phyloP scores from a whole-genome alignment of 2,329 filamentous ascomycete genomes.

The Ceratocystis alfenasii region DNA sequence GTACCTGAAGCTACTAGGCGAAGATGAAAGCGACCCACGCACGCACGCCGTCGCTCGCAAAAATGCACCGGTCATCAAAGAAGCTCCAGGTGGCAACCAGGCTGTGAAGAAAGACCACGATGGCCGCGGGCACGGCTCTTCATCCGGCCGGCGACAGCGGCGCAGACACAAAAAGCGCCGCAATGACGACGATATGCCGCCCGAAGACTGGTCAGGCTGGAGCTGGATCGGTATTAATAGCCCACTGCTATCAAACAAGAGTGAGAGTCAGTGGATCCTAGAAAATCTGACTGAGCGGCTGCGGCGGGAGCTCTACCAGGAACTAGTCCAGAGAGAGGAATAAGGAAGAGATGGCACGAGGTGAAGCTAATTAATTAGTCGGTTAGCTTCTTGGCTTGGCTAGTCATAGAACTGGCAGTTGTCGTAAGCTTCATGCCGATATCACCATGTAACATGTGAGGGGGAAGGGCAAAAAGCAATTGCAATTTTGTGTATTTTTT shows the following conservation, averaged over 20 bases:
- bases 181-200: constrained; percentile 8
- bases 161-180: constrained; percentile 8
- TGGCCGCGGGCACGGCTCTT: constrained; percentile 6
- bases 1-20: constrained; percentile 65
- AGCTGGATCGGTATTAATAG: constrained; percentile 56
- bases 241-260: constrained; percentile 56
- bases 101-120: constrained; percentile 8
- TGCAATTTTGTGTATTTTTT: not conserved
- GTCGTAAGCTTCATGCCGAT: not conserved
- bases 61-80: not conserved
- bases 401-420: not conserved
- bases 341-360: not conserved
- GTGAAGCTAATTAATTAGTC: too few relatives aligned
- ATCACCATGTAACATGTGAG: not conserved
- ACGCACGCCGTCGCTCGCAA: constrained; percentile 36
- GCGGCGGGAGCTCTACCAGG: constrained; percentile 40
- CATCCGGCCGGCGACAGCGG: not conserved
- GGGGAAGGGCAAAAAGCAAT: not conserved
- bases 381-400: not conserved
- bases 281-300: constrained; percentile 50
- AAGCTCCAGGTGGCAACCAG: not conserved
- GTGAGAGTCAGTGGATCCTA: constrained; percentile 62
- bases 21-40: constrained; percentile 43
- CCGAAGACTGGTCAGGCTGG: constrained; percentile 18
- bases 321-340: constrained; percentile 23